These are phyloP conservation scores for Tetrapyrgos nigripes DNA, from an alignment of 1,284 basidiomycete species.

Conservation along the genomic window DNA sequence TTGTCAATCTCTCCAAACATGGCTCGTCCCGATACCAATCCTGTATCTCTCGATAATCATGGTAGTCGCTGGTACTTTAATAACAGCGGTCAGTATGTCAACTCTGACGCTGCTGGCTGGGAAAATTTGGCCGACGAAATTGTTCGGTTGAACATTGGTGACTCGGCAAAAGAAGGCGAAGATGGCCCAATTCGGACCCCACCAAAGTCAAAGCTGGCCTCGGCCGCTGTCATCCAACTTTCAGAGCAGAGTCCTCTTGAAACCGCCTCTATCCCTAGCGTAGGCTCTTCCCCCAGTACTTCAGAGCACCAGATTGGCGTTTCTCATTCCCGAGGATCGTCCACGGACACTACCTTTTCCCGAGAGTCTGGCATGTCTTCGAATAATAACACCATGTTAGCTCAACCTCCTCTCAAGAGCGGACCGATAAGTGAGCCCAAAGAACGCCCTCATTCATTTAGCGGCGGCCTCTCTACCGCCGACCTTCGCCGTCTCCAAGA, in stretches of 20 bases:
- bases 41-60: conserved; percentile 33
- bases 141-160: conserved; percentile 70
- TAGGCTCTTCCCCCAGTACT: conserved; percentile 73
- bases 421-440: conserved; percentile 60
- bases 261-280: conserved; percentile 70
- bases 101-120: conserved; percentile 65
- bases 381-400: conserved; percentile 61
- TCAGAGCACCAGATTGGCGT: conserved; percentile 66
- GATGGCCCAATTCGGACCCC: conserved; percentile 64
- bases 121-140: conserved; percentile 76
- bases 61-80: conserved; percentile 67
- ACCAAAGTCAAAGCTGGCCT: conserved; percentile 61
- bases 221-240: conserved; percentile 58
- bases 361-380: conserved; percentile 59
- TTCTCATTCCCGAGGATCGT: conserved; percentile 79
- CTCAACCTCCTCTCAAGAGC: conserved; percentile 59
- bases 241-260: conserved; percentile 74
- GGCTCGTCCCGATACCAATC: conserved; percentile 48
- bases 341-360: conserved; percentile 70
- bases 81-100: conserved; percentile 65
- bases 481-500: conserved; percentile 78
- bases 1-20: conserved; percentile 42
- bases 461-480: conserved; percentile 72
- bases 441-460: conserved; percentile 81
- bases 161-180: conserved; percentile 55